Evolutionary conservation across 192 early-diverging fungal genomes (phyloP).

Genomic region (Coemansia sp.): DNA sequence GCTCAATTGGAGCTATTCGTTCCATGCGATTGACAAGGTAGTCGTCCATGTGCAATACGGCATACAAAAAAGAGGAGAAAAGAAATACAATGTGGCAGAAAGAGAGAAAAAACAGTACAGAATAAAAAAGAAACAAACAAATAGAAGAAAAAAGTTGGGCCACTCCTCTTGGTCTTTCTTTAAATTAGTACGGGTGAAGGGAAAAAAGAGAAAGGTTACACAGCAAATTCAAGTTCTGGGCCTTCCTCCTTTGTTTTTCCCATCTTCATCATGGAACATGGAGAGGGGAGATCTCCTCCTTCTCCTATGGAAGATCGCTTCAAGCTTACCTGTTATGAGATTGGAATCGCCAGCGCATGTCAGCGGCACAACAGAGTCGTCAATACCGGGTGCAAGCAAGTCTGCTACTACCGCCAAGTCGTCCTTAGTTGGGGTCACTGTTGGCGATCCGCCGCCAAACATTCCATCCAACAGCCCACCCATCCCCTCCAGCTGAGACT

Average conservation of each 20-base stretch:
- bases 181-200: background rate
- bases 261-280: too few relatives aligned
- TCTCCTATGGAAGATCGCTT: background rate
- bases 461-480: slow-evolving; percentile 40
- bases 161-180: too few relatives aligned
- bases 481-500: too few relatives aligned
- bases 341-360: background rate
- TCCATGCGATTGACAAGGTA: slow-evolving; percentile 20
- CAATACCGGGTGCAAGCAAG: slow-evolving; percentile 5
- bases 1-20: slow-evolving; percentile 18
- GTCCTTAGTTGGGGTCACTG: slow-evolving; percentile 19
- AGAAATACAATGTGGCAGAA: background rate
- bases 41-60: slow-evolving; percentile 26
- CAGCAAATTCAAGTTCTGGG: background rate
- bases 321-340: background rate
- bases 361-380: slow-evolving; percentile 1
- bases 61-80: slow-evolving; percentile 13
- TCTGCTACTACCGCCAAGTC: slow-evolving; percentile 20
- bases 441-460: slow-evolving; percentile 21
- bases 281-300: too few relatives aligned
- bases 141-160: slow-evolving; percentile 6
- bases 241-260: too few relatives aligned
- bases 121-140: background rate
- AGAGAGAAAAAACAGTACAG: background rate
- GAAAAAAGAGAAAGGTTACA: background rate